Percentiles rank a stretch among this genome's conserved stretches.
Conservation (phyloP, 1,284 basidiomycete species). For the Sanghuangporus weigelae region DNA sequence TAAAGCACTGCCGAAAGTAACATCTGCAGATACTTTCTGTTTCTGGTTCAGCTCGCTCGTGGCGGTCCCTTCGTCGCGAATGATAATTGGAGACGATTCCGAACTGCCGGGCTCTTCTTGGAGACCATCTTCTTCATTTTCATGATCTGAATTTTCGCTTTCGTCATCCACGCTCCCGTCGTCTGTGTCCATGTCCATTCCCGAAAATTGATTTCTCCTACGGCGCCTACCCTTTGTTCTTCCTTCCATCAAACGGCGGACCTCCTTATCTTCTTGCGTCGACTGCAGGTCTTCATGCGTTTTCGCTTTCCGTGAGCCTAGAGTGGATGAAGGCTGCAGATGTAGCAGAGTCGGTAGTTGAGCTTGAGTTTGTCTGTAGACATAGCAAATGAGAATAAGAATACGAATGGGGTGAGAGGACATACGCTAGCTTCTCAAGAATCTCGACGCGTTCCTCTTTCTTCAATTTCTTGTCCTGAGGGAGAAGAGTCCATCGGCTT, state of each 20-base stretch:
- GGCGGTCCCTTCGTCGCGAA: conserved; percentile 4
- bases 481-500: background rate
- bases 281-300: conserved; percentile 59
- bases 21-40: background rate
- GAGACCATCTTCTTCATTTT: background rate
- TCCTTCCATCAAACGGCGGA: conserved; percentile 49
- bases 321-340: conserved; percentile 71
- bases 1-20: conserved; percentile 45
- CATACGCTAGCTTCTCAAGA: conserved; percentile 75
- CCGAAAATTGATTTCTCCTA: conserved; percentile 32
- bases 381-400: conserved; percentile 24
- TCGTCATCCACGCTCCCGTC: conserved; percentile 5
- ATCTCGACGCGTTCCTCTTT: conserved; percentile 73
- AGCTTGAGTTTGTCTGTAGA: conserved; percentile 65
- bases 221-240: conserved; percentile 39
- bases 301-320: conserved; percentile 62
- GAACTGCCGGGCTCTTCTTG: conserved; percentile 5
- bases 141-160: conserved; percentile 10
- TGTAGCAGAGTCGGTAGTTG: conserved; percentile 50
- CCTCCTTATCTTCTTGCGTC: conserved; percentile 53
- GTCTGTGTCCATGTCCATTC: conserved; percentile 23
- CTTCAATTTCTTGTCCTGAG: conserved; percentile 79
- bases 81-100: conserved; percentile 6
- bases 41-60: background rate
- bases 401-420: conserved; percentile 21